Conservation (phyloP, 2,329 filamentous ascomycete species). For the Diaporthe amygdali region DNA sequence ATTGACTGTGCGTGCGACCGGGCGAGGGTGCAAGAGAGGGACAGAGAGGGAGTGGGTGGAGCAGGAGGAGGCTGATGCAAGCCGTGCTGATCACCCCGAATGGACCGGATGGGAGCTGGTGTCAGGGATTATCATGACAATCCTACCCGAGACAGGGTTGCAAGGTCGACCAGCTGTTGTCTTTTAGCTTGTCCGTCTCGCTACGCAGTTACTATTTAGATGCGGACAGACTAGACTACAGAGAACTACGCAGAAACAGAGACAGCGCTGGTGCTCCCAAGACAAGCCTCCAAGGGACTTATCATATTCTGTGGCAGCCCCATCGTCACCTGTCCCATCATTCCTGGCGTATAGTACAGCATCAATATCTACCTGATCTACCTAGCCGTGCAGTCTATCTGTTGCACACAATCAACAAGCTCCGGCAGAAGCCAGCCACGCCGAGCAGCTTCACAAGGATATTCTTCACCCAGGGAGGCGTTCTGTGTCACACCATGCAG, state of each 20-base stretch:
- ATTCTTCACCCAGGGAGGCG: not conserved
- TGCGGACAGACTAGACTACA: not conserved
- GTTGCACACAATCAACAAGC: no score
- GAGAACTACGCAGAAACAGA: not conserved
- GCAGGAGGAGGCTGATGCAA: conserved; percentile 14
- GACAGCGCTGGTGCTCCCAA: not conserved
- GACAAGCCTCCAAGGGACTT: not conserved
- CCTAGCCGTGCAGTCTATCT: no score
- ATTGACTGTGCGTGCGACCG: not conserved
- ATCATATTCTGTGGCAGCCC: no score
- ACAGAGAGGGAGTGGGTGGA: no score
- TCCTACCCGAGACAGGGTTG: conserved; percentile 11
- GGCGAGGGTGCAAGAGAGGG: no score
- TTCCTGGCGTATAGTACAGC: not conserved
- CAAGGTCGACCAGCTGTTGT: not conserved
- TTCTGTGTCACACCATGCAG: not conserved
- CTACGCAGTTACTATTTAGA: not conserved
- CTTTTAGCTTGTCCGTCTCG: not conserved
- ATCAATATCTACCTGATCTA: no score
- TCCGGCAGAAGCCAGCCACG: conserved; percentile 1
- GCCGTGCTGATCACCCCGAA: conserved; percentile 4
- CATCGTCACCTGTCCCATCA: not conserved
- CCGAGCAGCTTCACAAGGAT: not conserved
- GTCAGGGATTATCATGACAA: not conserved
- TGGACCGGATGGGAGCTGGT: not conserved